Evolutionary conservation across 352 stramenopile genomes (phyloP).

Genomic region (Phytophthora cactorum): DNA sequence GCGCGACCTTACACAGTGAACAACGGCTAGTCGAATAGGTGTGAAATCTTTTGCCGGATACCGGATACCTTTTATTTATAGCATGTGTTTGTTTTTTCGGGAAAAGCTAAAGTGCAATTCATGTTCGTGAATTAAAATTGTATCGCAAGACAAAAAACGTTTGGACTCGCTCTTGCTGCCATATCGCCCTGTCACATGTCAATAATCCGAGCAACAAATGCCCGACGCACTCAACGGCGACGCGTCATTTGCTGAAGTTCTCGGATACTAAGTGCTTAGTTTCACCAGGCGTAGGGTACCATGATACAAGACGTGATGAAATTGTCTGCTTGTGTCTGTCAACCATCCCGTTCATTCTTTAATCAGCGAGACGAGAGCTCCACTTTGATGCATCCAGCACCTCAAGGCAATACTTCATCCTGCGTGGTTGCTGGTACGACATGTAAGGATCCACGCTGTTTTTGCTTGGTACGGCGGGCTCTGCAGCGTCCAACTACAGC

Average conservation of each 20-base stretch:
- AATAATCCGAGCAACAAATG: too few species aligned
- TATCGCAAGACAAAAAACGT: too few species aligned
- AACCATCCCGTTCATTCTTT: neutral
- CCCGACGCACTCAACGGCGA: too few species aligned
- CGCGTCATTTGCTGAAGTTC: too few species aligned
- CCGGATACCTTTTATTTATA: neutral
- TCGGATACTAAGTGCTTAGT: too few species aligned
- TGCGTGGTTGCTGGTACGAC: constrained; percentile 67
- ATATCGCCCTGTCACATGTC: too few species aligned
- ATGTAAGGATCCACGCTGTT: constrained; percentile 56
- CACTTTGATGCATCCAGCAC: constrained; percentile 53
- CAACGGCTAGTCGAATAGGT: neutral
- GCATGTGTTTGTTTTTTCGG: too few species aligned
- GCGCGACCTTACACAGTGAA: neutral
- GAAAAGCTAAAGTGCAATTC: too few species aligned
- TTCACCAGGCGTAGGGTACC: too few species aligned
- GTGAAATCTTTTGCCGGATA: neutral
- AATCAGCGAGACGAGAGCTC: constrained; percentile 16
- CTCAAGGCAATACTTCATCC: constrained; percentile 64
- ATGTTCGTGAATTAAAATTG: too few species aligned
- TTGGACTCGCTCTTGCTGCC: too few species aligned
- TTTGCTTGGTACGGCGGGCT: constrained; percentile 35
- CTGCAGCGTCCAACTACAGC: constrained; percentile 19
- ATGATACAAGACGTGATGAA: too few species aligned
- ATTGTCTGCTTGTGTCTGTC: neutral